Evolutionary conservation across 495 filamentous ascomycete genomes (phyloP), one percentile per base, ranked within the genome.

Genomic region (Lichina pygmaea): DNA sequence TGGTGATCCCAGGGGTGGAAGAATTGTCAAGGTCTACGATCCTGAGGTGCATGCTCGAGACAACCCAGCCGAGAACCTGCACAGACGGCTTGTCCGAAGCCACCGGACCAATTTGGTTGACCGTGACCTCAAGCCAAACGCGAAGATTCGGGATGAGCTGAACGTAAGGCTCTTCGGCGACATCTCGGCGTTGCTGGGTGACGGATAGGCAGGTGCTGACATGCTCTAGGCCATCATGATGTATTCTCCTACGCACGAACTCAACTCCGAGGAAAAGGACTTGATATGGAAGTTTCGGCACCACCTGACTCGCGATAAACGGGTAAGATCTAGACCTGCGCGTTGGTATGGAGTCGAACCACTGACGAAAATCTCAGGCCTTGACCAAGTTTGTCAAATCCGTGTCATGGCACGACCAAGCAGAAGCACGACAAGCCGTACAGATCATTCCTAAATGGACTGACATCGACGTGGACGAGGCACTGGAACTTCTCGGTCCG

Each of bases 331-430:
- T 42, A 24, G 17, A 48, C 6, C 30, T 42, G 40, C 33, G 10
- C 16, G 16, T 17, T 16, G n/a, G 12, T 46, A 30, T 48, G 43
- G 11, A 46, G 12, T 42, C 11, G 45, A 3, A 46, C 33, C 16
- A 46, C 17, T 46, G 11, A n/a, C 44, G 17, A 40, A 40, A 1
- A 2, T 8, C 10, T 24, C 45, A 53, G 50, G 89, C 86, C 2
- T 64, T 95, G 37, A 94, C 89, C 17, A 99, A 99, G 53, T 93
- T 99, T 50, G 82, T 94, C 53, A 95, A 95, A 58, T 91, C 83
- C 2, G 86, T 93, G 34, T 78, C 83, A 45, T 99, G 89, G 89
- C 72, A 72, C 13, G 86, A 95, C 57, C 65, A 65, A n/a, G 71
- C 73, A 41, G 89, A 99, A 63, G 68, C 78, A 24, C 77, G 77